These are phyloP conservation scores for Starmerella sirachaensis DNA, from an alignment of 805 yeast genomes.

Conservation along the genomic window DNA sequence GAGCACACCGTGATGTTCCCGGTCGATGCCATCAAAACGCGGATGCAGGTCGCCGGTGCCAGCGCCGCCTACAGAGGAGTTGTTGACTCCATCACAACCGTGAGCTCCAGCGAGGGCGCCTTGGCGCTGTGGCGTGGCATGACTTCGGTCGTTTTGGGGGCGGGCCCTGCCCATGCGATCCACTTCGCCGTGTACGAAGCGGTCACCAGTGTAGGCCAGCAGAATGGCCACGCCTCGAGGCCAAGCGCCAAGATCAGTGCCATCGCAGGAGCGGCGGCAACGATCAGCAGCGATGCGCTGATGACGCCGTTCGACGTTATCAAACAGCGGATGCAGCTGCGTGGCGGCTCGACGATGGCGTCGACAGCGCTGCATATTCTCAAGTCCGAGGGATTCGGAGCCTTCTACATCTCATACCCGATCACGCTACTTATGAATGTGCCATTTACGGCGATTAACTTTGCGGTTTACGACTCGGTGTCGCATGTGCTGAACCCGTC, in stretches of 20 bases:
- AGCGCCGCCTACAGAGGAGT: slow-evolving; percentile 33
- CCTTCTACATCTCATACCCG: slow-evolving; percentile 87
- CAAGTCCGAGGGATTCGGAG: slow-evolving; percentile 38
- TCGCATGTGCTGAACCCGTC: slow-evolving; percentile 68
- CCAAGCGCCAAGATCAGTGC: slow-evolving; percentile 71
- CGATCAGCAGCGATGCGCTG: slow-evolving; percentile 83
- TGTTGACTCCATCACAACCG: slow-evolving; percentile 55
- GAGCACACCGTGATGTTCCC: slow-evolving; percentile 97
- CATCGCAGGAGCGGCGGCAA: slow-evolving; percentile 80
- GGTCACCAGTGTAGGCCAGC: slow-evolving; percentile 45
- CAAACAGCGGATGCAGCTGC: slow-evolving; percentile 84
- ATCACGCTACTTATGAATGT: slow-evolving; percentile 84
- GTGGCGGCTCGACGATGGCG: slow-evolving; percentile 23
- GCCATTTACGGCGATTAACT: slow-evolving; percentile 90
- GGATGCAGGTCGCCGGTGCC: slow-evolving; percentile 61
- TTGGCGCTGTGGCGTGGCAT: slow-evolving; percentile 87
- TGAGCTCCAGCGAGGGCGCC: slow-evolving; percentile 81
- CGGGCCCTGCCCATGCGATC: slow-evolving; percentile 99
- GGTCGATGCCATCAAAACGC: slow-evolving; percentile 86
- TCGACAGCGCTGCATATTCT: slow-evolving; percentile 26
- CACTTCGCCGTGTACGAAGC: slow-evolving; percentile 90
- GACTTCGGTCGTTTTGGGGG: slow-evolving; percentile 81
- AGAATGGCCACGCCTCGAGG: slow-evolving; percentile 36
- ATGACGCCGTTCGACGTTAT: slow-evolving; percentile 97
- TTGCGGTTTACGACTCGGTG: slow-evolving; percentile 78